Evolutionary conservation across 805 yeast genomes (phyloP).

Genomic region (Hanseniaspora taiwanica): DNA sequence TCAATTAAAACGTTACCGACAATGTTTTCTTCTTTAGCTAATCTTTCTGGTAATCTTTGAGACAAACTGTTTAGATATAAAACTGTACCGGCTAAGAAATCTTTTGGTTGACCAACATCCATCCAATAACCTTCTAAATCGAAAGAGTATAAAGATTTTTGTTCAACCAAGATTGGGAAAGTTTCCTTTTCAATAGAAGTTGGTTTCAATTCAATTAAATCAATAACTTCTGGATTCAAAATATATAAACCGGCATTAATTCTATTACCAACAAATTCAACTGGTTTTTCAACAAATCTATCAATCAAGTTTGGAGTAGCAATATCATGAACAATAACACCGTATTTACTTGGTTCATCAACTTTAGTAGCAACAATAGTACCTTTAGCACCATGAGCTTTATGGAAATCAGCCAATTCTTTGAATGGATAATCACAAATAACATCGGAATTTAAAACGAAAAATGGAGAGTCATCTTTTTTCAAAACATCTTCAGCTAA

Average conservation of each 20-base stretch:
- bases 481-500: constrained; percentile 87
- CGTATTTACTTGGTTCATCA: constrained; percentile 98
- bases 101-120: constrained; percentile 99
- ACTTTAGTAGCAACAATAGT: constrained; percentile 99
- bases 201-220: constrained; percentile 93
- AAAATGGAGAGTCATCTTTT: constrained; percentile 93
- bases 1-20: constrained; percentile 88
- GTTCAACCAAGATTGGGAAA: constrained; percentile 90
- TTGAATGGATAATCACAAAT: constrained; percentile 97
- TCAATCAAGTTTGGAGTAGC: constrained; percentile 91
- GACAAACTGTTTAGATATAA: constrained; percentile 78
- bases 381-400: constrained; percentile 92
- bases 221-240: constrained; percentile 93
- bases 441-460: constrained; percentile 95
- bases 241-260: constrained; percentile 98
- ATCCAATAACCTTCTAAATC: constrained; percentile 99
- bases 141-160: constrained; percentile 79
- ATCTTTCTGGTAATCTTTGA: constrained; percentile 60
- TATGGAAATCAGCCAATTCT: constrained; percentile 87
- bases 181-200: constrained; percentile 99
- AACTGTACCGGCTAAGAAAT: constrained; percentile 91
- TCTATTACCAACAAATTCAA: constrained; percentile 98
- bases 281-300: constrained; percentile 98
- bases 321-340: constrained; percentile 97
- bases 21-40: constrained; percentile 54